A percentile compares a stretch with the other conserved stretches of the same genome.
Evolutionary conservation across 2,329 filamentous ascomycete species (phyloP).

Genomic region (Diaporthe amygdali): DNA sequence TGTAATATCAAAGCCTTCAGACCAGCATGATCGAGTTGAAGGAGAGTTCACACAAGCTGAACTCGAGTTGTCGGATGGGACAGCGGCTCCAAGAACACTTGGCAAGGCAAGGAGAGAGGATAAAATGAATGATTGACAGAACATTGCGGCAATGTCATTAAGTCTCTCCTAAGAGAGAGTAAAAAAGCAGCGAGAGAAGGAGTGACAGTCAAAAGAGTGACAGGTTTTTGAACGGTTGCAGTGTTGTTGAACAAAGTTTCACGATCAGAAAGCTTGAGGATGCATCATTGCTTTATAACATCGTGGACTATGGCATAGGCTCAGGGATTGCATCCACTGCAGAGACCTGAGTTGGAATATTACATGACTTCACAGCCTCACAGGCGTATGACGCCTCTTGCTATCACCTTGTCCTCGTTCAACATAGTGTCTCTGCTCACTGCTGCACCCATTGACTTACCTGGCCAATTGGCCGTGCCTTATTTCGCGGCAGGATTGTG

Average conservation of each 20-base stretch:
- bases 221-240: no score
- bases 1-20: constrained; percentile 43
- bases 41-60: constrained; percentile 31
- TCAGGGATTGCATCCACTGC: background rate
- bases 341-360: background rate
- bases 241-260: background rate
- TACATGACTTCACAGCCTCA: constrained; percentile 3
- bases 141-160: background rate
- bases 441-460: background rate
- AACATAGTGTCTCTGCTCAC: background rate
- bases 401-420: background rate
- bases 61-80: background rate
- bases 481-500: background rate
- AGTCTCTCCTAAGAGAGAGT: background rate
- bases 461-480: background rate
- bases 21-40: constrained; percentile 39
- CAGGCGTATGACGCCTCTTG: background rate
- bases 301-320: background rate
- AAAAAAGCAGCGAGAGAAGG: background rate
- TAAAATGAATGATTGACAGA: background rate
- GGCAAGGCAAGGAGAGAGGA: background rate
- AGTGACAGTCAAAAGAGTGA: background rate
- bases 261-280: background rate
- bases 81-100: background rate
- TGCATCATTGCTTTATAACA: background rate